A percentile compares a stretch with the other conserved stretches of the same genome.
Evolutionary conservation across 768 basidiomycete genomes (phyloP).

Genomic region (Hericium erinaceus): DNA sequence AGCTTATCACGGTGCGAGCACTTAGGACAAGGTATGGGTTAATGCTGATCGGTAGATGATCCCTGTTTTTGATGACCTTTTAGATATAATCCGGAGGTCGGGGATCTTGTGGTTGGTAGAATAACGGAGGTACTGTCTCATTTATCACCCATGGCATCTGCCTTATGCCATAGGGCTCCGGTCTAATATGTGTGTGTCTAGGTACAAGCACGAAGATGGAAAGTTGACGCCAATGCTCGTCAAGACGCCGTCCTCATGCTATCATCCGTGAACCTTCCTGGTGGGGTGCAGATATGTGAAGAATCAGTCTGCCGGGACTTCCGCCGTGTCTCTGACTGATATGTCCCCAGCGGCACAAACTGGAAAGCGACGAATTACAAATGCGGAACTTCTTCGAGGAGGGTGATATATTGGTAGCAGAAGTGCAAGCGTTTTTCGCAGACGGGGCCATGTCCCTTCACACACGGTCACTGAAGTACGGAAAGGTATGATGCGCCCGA

Average conservation of each 20-base stretch:
- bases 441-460: slow-evolving; percentile 98
- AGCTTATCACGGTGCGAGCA: slow-evolving; percentile 84
- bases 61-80: neutral
- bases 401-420: slow-evolving; percentile 93
- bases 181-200: slow-evolving; percentile 16
- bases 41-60: neutral
- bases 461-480: slow-evolving; percentile 91
- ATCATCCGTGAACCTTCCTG: slow-evolving; percentile 94
- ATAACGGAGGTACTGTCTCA: slow-evolving; percentile 71
- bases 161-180: neutral
- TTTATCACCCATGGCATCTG: neutral
- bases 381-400: slow-evolving; percentile 98
- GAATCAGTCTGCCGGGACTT: neutral
- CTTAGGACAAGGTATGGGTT: slow-evolving; percentile 66
- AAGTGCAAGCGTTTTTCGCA: slow-evolving; percentile 92
- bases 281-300: slow-evolving; percentile 79
- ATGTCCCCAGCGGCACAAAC: slow-evolving; percentile 61
- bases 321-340: neutral
- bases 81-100: slow-evolving; percentile 98
- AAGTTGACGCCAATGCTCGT: slow-evolving; percentile 88
- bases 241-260: slow-evolving; percentile 96
- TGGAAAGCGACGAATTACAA: slow-evolving; percentile 96
- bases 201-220: slow-evolving; percentile 90
- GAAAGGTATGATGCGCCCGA: slow-evolving; percentile 53
- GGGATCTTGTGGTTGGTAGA: slow-evolving; percentile 92